These are phyloP conservation scores for Anthoceros angustus DNA, from an alignment of 225 moss, liverwort and hornwort species.

Conservation along the genomic window DNA sequence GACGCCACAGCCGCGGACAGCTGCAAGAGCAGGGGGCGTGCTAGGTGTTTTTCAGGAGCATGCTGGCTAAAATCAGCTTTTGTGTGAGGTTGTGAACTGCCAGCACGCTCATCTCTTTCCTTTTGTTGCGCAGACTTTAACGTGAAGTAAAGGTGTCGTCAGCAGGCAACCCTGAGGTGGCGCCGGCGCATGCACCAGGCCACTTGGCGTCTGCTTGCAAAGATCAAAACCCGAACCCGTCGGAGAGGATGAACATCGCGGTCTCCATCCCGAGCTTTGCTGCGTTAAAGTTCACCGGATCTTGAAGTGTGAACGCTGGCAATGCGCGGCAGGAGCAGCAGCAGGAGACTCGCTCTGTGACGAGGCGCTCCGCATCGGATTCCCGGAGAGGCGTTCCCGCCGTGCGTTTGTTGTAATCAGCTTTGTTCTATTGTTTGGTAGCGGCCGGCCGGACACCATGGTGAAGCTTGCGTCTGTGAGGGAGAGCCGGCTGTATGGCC, in stretches of 20 bases:
- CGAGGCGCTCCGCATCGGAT: not conserved
- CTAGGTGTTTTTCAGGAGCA: too few relatives aligned
- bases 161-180: not conserved
- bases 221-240: not conserved
- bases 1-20: too few relatives aligned
- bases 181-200: not conserved
- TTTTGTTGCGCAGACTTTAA: too few relatives aligned
- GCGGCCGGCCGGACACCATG: constrained; percentile 15
- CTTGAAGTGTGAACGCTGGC: not conserved
- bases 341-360: not conserved
- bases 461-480: constrained; percentile 55
- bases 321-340: not conserved
- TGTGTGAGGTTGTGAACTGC: too few relatives aligned
- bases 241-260: not conserved
- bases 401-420: not conserved
- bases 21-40: too few relatives aligned
- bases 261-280: not conserved
- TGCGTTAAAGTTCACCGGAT: not conserved
- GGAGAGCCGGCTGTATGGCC: constrained; percentile 35
- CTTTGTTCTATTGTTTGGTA: not conserved
- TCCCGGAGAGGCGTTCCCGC: not conserved
- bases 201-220: not conserved
- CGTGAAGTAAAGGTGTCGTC: not conserved
- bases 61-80: too few relatives aligned
- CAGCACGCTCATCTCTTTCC: too few relatives aligned